Evolutionary conservation across 2,329 filamentous ascomycete genomes (phyloP), one percentile per base, ranked within the genome.

Genomic region (Phaeosphaeria sp.): DNA sequence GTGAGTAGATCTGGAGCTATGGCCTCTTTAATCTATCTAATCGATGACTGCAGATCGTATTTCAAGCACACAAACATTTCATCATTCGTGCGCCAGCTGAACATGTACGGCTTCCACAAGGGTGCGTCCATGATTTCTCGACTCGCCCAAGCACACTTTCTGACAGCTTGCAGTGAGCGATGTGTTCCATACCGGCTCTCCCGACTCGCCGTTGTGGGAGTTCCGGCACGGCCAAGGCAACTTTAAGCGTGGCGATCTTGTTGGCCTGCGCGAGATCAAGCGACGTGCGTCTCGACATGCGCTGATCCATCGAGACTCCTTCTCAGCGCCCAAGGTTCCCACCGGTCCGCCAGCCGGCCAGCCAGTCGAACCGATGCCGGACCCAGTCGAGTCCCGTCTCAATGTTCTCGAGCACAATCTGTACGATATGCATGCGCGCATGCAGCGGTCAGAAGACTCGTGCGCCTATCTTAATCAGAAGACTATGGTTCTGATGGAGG

Each of bases 31-130:
- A 68, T 68, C 61, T 74, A 67, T 47, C 63, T 68, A 62, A 68
- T 64, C 60, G 49, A 51, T 36, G 30, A 39, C 21, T 58, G 61
- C 70, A 97, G 94, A 53, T 93, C 96, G 87, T 99, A 99, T 76
- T 99, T 99, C 78, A 99, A 99, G 74, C 95, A 99, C 77, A 99
- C 94, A 67, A 99, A 99, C 74, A 97, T 98, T 60, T 98, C 95
- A 11, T 98, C 95, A 1, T 99, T 99, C 77, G 95, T 99, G 49
- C 88, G 95, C 49, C 95, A 99, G 80, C 81, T 99, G 50, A 99
- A 99, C 76, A 99, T 99, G 95, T 99, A 99, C 70, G 95, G 95
- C 6, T 99, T 99, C 78, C 95, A 99, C 77, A 99, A 99, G 91
- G 93, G 93, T 96, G 78, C 30, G 63, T 49, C 47, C 75, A 36